These are phyloP conservation scores for Xerocomus potaroensis DNA, from an alignment of 768 basidiomycete species.

Conservation along the genomic window DNA sequence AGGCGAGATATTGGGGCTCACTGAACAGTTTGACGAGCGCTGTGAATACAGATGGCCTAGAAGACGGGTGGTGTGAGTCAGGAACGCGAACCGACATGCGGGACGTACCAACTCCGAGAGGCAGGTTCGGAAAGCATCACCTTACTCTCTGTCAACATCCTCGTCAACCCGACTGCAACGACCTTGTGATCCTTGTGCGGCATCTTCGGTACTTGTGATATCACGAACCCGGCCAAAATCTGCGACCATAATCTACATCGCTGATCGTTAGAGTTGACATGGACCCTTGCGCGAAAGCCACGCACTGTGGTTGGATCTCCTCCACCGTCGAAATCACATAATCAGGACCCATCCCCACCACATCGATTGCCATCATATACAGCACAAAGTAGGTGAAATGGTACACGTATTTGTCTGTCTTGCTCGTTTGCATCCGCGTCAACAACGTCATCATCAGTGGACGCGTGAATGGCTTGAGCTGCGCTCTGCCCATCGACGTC, in stretches of 20 bases:
- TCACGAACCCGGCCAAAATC: slow-evolving; percentile 68
- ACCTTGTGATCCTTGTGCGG: slow-evolving; percentile 82
- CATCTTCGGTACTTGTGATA: slow-evolving; percentile 78
- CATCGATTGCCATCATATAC: slow-evolving; percentile 70
- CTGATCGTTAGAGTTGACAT: not conserved
- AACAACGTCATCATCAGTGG: slow-evolving; percentile 73
- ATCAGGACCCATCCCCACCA: slow-evolving; percentile 72
- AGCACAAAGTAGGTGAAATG: slow-evolving; percentile 76
- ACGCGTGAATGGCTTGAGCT: slow-evolving; percentile 70
- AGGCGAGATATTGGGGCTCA: slow-evolving; percentile 66
- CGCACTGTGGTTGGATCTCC: slow-evolving; percentile 76
- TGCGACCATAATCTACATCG: slow-evolving; percentile 73
- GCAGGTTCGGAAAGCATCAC: slow-evolving; percentile 65
- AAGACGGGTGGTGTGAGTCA: not conserved
- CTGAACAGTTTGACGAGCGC: slow-evolving; percentile 73
- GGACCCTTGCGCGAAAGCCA: not conserved
- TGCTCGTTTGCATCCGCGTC: slow-evolving; percentile 81
- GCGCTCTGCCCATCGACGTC: slow-evolving; percentile 37
- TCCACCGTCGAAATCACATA: slow-evolving; percentile 76
- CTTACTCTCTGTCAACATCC: slow-evolving; percentile 70
- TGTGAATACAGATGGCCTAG: slow-evolving; percentile 66
- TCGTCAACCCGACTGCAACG: slow-evolving; percentile 73
- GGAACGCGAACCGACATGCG: not conserved
- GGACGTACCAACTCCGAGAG: slow-evolving; percentile 58
- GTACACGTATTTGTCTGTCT: slow-evolving; percentile 86